Conservation (phyloP, 2,329 filamentous ascomycete genomes). For the Magnaporthales sp. region DNA sequence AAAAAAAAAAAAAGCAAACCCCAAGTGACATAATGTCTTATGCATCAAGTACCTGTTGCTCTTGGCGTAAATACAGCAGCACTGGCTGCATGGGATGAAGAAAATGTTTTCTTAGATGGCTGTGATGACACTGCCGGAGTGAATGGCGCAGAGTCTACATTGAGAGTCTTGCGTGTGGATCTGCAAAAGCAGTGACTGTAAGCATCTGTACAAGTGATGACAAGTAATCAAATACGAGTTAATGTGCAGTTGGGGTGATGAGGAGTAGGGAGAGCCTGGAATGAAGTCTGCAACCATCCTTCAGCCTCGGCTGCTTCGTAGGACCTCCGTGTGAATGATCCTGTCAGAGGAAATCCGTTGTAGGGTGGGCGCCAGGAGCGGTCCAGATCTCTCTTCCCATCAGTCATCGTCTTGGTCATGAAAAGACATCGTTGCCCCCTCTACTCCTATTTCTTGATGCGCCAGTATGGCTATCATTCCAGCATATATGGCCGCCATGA, state of each 20-base stretch:
- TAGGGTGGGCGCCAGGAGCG: neutral
- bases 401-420: neutral
- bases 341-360: neutral
- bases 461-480: neutral
- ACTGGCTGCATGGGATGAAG: constrained; percentile 84
- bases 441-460: neutral
- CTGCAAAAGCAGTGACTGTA: neutral
- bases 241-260: neutral
- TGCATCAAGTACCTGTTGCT: constrained; percentile 22
- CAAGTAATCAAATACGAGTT: neutral
- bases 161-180: constrained; percentile 56
- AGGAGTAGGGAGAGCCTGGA: neutral
- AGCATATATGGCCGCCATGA: neutral
- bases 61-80: constrained; percentile 80
- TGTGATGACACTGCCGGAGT: constrained; percentile 49
- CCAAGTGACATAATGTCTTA: constrained; percentile 24
- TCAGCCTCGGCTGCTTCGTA: neutral
- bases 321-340: neutral
- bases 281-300: neutral
- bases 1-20: no score
- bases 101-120: constrained; percentile 59
- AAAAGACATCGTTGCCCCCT: neutral
- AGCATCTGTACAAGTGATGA: neutral
- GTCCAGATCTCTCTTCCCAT: neutral
- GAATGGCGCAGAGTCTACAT: constrained; percentile 94